Conservation (phyloP, 495 filamentous ascomycete genomes). For the Penicillium ucsense region DNA sequence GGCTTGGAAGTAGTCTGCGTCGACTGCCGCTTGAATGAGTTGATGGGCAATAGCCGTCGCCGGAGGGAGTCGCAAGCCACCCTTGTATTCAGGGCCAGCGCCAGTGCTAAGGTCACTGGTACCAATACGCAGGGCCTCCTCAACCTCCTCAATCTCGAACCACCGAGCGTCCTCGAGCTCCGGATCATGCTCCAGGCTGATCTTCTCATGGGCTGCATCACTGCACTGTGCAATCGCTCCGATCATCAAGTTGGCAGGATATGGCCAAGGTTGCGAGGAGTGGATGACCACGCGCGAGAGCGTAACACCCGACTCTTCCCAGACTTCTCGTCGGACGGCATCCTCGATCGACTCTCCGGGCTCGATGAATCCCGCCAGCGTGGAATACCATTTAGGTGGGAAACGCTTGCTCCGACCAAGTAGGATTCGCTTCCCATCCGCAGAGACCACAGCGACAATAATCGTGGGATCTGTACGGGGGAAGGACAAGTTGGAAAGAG, state of each 20-base stretch:
- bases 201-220: conserved; percentile 63
- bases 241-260: conserved; percentile 89
- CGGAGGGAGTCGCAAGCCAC: conserved; percentile 61
- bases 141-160: conserved; percentile 54
- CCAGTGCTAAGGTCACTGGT: conserved; percentile 58
- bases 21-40: conserved; percentile 46
- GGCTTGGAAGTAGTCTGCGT: conserved; percentile 31
- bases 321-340: conserved; percentile 88
- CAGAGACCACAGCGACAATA: conserved; percentile 82
- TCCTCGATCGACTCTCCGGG: conserved; percentile 93
- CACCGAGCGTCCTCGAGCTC: conserved; percentile 87
- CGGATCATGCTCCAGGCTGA: conserved; percentile 76
- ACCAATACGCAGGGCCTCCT: conserved; percentile 49
- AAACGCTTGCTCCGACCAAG: conserved; percentile 79
- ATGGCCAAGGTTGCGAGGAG: conserved; percentile 86
- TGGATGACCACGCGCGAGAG: conserved; percentile 87
- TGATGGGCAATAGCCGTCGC: conserved; percentile 74
- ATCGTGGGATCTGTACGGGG: conserved; percentile 93
- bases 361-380: conserved; percentile 90
- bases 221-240: conserved; percentile 79
- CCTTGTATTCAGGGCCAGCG: conserved; percentile 56
- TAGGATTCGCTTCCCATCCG: conserved; percentile 63
- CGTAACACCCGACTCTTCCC: conserved; percentile 84
- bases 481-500: conserved; percentile 72
- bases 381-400: conserved; percentile 78